These are phyloP conservation scores for Cutaneotrichosporon arboriforme DNA, from an alignment of 1,284 basidiomycete genomes.

Conservation along the genomic window DNA sequence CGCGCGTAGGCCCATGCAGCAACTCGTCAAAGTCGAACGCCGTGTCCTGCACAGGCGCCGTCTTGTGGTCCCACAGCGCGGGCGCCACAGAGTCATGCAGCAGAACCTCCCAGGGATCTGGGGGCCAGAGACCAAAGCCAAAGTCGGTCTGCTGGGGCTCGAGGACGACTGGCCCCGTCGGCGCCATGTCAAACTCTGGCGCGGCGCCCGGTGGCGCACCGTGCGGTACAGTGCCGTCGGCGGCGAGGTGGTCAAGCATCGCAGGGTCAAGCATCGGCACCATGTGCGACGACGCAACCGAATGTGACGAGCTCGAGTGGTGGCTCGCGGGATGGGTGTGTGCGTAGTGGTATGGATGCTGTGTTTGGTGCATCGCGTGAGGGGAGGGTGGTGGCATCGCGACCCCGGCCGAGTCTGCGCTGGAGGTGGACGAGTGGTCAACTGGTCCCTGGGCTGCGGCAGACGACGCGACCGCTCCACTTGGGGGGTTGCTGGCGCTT, in stretches of 20 bases:
- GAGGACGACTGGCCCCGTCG: constrained; percentile 1
- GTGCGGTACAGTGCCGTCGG: too few relatives aligned
- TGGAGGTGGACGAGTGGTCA: not conserved
- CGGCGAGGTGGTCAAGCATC: too few relatives aligned
- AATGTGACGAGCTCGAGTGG: too few relatives aligned
- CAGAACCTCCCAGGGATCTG: constrained; percentile 21
- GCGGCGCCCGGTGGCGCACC: too few relatives aligned
- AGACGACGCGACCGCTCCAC: not conserved
- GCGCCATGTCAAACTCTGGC: too few relatives aligned
- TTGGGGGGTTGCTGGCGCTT: not conserved
- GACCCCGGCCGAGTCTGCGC: not conserved
- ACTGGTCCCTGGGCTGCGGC: not conserved
- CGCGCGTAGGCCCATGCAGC: constrained; percentile 7
- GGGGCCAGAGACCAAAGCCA: constrained; percentile 15
- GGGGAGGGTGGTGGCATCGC: not conserved
- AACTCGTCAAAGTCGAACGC: constrained; percentile 15
- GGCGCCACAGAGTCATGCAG: constrained; percentile 17
- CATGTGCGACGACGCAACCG: too few relatives aligned
- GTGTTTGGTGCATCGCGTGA: too few relatives aligned
- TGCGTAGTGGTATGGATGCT: too few relatives aligned
- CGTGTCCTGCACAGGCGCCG: not conserved
- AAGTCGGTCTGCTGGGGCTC: constrained; percentile 10
- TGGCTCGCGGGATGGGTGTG: too few relatives aligned
- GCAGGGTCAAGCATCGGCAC: too few relatives aligned
- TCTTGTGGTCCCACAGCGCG: constrained; percentile 10